Evolutionary conservation across 345 rosid species (phyloP), one percentile per base, ranked within the genome.

Genomic region (Eucalyptus erythrocorys): DNA sequence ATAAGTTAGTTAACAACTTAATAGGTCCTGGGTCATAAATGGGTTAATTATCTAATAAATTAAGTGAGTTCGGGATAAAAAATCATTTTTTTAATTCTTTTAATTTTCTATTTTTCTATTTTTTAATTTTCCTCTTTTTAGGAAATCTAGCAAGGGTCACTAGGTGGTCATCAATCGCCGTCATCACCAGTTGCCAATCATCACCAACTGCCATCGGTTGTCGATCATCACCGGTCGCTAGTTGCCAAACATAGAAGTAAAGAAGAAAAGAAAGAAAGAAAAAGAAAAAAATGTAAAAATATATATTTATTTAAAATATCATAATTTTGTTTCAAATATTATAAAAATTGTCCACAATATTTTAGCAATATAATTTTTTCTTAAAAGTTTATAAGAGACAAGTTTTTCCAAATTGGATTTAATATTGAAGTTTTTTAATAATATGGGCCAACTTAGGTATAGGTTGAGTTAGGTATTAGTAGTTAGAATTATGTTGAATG

Each of bases 141-240:
- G 61, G 30, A 55, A 55, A 55, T 55, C 30, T 24, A 55, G 2
- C 61, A 55, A 55, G 61, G 61, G 61, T 55, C 12, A 24, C 61
- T 55, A 51, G 57, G 57, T 51, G 57, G 10, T 51, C 57, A 51
- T 51, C 24, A 51, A 51, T 51, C 24, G 1, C 57, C 57, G 19
- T 51, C 57, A 51, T 51, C 57, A 24, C 61, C 1, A 0, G 6
- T 24, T 24, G 2, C 1, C 6, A 0, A 55, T 55, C 61, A 24
- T 55, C 0, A 2, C 30, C 3, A 4, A 3, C 12, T 10, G 6
- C 61, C 27, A 24, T 9, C 1, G 3, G 6, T 55, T 3, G 2
- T 24, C 1, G 61, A 55, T 24, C 30, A 22, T 24, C 27, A 55
- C 27, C 0, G 3, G 0, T 4, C 6, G 6, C 6, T 0, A 0